These are phyloP conservation scores for Vinca minor DNA, from an alignment of 257 asterid species.

Conservation along the genomic window DNA sequence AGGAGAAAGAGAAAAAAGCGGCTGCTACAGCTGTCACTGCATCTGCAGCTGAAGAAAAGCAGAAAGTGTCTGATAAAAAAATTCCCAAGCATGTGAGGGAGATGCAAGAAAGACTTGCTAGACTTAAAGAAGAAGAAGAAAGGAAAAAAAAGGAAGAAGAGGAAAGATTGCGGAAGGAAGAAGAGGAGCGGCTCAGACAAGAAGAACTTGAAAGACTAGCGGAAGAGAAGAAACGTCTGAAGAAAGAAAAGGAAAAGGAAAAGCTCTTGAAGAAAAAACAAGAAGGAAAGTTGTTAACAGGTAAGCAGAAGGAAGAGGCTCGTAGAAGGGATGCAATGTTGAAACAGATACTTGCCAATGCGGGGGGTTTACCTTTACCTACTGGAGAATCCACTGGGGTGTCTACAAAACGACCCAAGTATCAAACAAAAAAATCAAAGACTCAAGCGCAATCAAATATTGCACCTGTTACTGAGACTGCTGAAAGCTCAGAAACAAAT, in stretches of 20 bases:
- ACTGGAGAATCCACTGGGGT: slow-evolving; percentile 45
- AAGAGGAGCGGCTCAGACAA: slow-evolving; percentile 61
- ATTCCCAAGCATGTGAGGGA: slow-evolving; percentile 72
- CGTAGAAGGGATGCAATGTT: slow-evolving; percentile 81
- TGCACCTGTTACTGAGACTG: slow-evolving; percentile 33
- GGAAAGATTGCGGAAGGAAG: slow-evolving; percentile 78
- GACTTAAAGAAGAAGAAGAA: slow-evolving; percentile 67
- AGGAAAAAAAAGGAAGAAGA: slow-evolving; percentile 70
- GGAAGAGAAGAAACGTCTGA: slow-evolving; percentile 78
- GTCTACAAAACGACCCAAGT: slow-evolving; percentile 60
- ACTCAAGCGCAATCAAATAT: slow-evolving; percentile 59
- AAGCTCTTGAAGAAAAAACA: slow-evolving; percentile 68
- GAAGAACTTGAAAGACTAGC: slow-evolving; percentile 70
- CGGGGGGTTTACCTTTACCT: slow-evolving; percentile 34
- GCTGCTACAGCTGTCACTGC: too few species aligned
- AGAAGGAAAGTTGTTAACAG: slow-evolving; percentile 77
- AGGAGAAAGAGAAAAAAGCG: slow-evolving; percentile 63
- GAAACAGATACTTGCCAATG: slow-evolving; percentile 70
- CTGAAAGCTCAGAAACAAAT: slow-evolving; percentile 32
- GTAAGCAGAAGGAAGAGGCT: slow-evolving; percentile 88
- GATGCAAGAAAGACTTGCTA: slow-evolving; percentile 87
- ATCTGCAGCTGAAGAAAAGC: slow-evolving; percentile 54
- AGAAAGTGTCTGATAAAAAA: slow-evolving; percentile 50
- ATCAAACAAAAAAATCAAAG: slow-evolving; percentile 67
- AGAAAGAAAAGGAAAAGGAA: slow-evolving; percentile 87